Conservation (phyloP, 2,329 filamentous ascomycete genomes). For the Penicillium sp. region DNA sequence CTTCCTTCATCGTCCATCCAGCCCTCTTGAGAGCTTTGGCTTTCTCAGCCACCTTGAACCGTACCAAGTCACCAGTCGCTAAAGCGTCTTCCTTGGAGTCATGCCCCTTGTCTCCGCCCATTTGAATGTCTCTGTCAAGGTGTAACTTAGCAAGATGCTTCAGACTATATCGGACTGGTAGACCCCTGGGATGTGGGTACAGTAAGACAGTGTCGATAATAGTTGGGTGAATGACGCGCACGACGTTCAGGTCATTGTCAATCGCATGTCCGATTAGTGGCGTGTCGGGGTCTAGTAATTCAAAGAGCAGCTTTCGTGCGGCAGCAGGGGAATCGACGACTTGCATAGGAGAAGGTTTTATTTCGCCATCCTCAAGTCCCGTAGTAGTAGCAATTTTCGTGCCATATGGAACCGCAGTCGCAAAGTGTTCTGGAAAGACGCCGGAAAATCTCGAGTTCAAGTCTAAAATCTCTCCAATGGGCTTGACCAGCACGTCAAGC, state of each 20-base stretch:
- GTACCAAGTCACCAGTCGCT: constrained; percentile 81
- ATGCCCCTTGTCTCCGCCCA: constrained; percentile 64
- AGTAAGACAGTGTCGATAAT: constrained; percentile 83
- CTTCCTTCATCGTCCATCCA: constrained; percentile 39
- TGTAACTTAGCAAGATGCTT: constrained; percentile 67
- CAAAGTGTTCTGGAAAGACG: constrained; percentile 72
- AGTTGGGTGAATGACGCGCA: constrained; percentile 77
- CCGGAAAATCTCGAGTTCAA: constrained; percentile 92
- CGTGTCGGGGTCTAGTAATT: constrained; percentile 68
- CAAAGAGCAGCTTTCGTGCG: constrained; percentile 74
- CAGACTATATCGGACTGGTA: constrained; percentile 76
- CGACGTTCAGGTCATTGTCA: constrained; percentile 88
- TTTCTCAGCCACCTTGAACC: constrained; percentile 63
- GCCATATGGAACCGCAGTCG: constrained; percentile 59
- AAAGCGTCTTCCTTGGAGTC: constrained; percentile 90
- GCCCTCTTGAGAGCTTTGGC: constrained; percentile 64
- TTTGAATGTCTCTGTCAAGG: constrained; percentile 75
- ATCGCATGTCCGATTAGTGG: constrained; percentile 89
- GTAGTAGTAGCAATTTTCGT: constrained; percentile 20
- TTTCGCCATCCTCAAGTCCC: constrained; percentile 18
- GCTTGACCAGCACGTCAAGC: constrained; percentile 79
- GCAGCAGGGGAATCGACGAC: constrained; percentile 71
- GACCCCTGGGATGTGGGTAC: constrained; percentile 71
- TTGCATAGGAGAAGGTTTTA: constrained; percentile 50
- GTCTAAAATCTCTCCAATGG: constrained; percentile 78